Evolutionary conservation across 2,329 filamentous ascomycete species (phyloP).

Genomic region (Aspergillus sp.): DNA sequence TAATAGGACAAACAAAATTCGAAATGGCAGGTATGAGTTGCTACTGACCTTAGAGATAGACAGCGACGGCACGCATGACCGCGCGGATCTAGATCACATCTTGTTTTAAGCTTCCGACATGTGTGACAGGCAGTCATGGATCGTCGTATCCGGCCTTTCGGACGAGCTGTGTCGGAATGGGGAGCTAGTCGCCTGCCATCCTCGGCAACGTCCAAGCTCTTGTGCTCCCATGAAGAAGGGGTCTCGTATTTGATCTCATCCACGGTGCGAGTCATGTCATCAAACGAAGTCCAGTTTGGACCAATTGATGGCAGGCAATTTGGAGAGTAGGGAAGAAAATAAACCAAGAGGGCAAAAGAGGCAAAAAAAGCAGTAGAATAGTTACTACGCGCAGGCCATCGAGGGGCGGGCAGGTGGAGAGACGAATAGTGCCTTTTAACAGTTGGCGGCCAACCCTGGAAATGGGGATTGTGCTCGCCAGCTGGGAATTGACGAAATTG

Average conservation of each 20-base stretch:
- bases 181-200: conserved; percentile 27
- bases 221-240: conserved; percentile 32
- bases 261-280: conserved; percentile 32
- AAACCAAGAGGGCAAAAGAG: not conserved
- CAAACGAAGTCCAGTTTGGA: conserved; percentile 4
- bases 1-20: not conserved
- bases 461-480: conserved; percentile 20
- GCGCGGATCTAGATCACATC: conserved; percentile 39
- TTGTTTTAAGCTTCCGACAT: conserved; percentile 41
- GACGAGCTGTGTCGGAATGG: conserved; percentile 24
- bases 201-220: conserved; percentile 26
- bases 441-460: conserved; percentile 9
- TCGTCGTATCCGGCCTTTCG: conserved; percentile 37
- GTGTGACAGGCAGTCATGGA: conserved; percentile 43
- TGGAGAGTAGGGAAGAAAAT: not conserved
- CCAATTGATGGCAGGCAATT: conserved; percentile 13
- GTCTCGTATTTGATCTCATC: conserved; percentile 23
- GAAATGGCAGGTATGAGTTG: not conserved
- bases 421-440: conserved; percentile 18
- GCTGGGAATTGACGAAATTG: conserved; percentile 20
- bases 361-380: not conserved
- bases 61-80: conserved; percentile 40
- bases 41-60: conserved; percentile 36
- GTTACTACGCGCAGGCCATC: conserved; percentile 7
- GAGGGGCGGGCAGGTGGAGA: conserved; percentile 12